Base-by-base conservation (phyloP, 768 basidiomycete species). In the Mycena leptocephala region DNA sequence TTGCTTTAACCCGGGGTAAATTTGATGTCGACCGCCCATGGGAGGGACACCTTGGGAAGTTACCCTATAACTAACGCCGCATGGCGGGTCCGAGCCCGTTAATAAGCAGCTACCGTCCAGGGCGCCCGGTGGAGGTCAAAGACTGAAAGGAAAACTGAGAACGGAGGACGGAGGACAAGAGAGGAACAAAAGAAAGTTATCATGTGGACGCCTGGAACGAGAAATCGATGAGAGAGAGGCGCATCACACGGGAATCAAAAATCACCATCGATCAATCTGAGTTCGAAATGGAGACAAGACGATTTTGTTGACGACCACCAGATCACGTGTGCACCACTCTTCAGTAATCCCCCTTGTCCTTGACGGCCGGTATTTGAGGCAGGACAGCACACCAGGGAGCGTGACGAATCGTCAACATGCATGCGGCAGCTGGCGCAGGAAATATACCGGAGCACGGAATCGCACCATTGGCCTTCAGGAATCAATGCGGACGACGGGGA, bases 181-280 rank as follows among this genome's bases (percentile, higher is more conserved):
- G 13, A 37, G 7, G 35, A 37, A 37, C 35, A 37, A 37, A n/a
- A n/a, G 13, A 13, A 37, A 13, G 35, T 37, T 37, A 13, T n/a
- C 35, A 37, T 37, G 35, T 13, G n/a, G 13, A 37, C 13, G 6
- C 13, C 35, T 37, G 13, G 35, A 6, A 37, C 6, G 35, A 37
- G 13, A 13, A 37, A 46, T 18, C 16, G 43, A 46, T 46, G 43
- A 46, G 43, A 46, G 16, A 46, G 43, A 13, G 35, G 35, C 35
- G 6, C 35, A 37, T 37, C 35, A 46, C 18, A 64, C 46, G 48
- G 62, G 41, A 46, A 65, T 65, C 64, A n/a, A 35, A 20, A 1
- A 51, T 65, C 46, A 35, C 46, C 64, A 65, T 64, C 63, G 63
- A 64, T 64, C 43, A 64, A n/a, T 64, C 62, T 64, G 62, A 64